Conservation (phyloP, 179 eudicot species). For the Amaranthus tricolor region DNA sequence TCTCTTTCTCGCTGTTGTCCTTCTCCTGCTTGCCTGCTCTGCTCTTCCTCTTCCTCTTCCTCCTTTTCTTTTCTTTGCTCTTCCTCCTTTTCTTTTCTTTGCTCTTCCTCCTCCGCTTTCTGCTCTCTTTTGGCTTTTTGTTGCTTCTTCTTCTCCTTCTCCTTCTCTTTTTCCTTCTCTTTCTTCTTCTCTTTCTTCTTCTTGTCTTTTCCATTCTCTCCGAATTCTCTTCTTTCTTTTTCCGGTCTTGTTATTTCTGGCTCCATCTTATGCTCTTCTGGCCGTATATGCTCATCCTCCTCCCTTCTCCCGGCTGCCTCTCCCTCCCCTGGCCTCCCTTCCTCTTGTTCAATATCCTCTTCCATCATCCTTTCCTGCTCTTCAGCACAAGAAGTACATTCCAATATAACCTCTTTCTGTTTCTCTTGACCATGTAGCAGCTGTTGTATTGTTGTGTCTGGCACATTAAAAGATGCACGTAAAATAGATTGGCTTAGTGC, state of each 20-base stretch:
- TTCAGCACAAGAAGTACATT: conserved; percentile 77
- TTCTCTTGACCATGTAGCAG: conserved; percentile 34
- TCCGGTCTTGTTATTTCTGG: neutral
- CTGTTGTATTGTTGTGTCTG: conserved; percentile 39
- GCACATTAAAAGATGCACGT: conserved; percentile 50
- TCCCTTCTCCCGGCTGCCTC: neutral
- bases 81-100: conserved; percentile 1
- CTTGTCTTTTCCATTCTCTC: conserved; percentile 7
- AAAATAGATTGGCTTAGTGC: conserved; percentile 43
- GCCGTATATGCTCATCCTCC: neutral
- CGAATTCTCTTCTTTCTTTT: conserved; percentile 3
- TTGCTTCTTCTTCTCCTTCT: conserved; percentile 18
- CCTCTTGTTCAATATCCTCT: conserved; percentile 39
- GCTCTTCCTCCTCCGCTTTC: conserved; percentile 1
- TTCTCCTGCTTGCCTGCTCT: neutral
- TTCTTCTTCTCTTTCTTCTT: conserved; percentile 9
- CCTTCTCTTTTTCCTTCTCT: neutral
- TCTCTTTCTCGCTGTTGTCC: neutral
- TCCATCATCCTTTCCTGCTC: conserved; percentile 44
- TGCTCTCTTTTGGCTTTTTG: neutral
- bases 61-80: neutral
- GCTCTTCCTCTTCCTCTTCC: conserved; percentile 3
- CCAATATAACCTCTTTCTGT: conserved; percentile 42
- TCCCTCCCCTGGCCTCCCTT: conserved; percentile 6
- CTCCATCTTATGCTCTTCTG: neutral